These are phyloP conservation scores for Lactifluus echinatus DNA, from an alignment of 768 basidiomycete species.

Conservation along the genomic window DNA sequence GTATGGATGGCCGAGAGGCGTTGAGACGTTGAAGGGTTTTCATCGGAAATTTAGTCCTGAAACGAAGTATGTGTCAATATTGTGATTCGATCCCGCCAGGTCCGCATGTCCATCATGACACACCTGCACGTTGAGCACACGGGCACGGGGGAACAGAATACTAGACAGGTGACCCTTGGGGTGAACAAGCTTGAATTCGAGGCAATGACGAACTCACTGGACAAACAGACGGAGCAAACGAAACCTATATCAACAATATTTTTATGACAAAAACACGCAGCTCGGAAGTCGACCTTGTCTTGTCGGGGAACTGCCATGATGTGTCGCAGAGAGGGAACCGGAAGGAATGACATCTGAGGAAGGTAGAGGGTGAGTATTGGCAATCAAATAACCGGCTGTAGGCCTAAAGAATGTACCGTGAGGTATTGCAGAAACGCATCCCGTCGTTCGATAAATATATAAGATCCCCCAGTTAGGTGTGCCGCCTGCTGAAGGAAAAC, in stretches of 20 bases:
- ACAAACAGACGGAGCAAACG: slow-evolving; percentile 97
- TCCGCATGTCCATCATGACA: slow-evolving; percentile 26
- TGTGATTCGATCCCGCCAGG: neutral
- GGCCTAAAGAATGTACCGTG: slow-evolving; percentile 39
- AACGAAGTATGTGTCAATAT: neutral
- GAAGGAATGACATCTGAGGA: slow-evolving; percentile 80
- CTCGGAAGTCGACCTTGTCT: slow-evolving; percentile 93
- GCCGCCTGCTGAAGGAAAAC: slow-evolving; percentile 97
- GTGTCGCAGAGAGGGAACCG: slow-evolving; percentile 61
- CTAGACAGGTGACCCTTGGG: slow-evolving; percentile 32
- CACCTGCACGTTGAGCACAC: slow-evolving; percentile 92
- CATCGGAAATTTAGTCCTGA: slow-evolving; percentile 90
- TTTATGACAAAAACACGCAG: slow-evolving; percentile 98
- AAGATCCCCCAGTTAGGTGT: slow-evolving; percentile 90
- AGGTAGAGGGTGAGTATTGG: slow-evolving; percentile 1
- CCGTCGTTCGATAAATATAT: slow-evolving; percentile 72
- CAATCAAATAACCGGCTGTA: neutral
- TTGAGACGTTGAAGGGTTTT: slow-evolving; percentile 82
- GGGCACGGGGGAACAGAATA: slow-evolving; percentile 89
- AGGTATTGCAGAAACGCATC: slow-evolving; percentile 90
- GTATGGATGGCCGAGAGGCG: slow-evolving; percentile 33
- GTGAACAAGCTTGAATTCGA: neutral
- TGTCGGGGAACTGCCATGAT: slow-evolving; percentile 82
- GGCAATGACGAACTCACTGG: slow-evolving; percentile 50
- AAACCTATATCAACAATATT: slow-evolving; percentile 94